A percentile compares a stretch with the other conserved stretches of the same genome.
Conservation (phyloP, 2,329 filamentous ascomycete genomes). For the Rhinocladiella mackenziei region DNA sequence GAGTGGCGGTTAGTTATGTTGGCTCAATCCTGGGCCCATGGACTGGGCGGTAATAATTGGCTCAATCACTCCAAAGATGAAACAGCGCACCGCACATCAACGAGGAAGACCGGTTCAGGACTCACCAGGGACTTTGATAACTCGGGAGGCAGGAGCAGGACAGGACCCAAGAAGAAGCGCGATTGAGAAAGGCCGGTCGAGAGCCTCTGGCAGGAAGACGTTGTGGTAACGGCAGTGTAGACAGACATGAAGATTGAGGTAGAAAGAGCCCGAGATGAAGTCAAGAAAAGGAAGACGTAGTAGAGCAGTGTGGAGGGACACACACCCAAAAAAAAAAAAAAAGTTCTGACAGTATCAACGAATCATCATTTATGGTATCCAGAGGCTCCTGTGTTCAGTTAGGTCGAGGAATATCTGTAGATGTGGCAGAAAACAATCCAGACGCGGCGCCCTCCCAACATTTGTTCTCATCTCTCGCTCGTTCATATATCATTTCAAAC, state of each 20-base stretch:
- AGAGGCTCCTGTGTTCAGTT: slow-evolving; percentile 1
- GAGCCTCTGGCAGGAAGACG: neutral
- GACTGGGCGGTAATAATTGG: too few relatives aligned
- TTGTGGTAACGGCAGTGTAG: neutral
- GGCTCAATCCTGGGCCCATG: slow-evolving; percentile 12
- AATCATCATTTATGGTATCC: slow-evolving; percentile 8
- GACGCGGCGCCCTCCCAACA: too few relatives aligned
- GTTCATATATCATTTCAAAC: slow-evolving; percentile 37
- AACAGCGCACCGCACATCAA: slow-evolving; percentile 1
- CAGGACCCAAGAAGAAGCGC: neutral
- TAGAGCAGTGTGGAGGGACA: too few relatives aligned
- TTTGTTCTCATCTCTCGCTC: slow-evolving; percentile 5
- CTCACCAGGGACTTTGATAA: slow-evolving; percentile 9
- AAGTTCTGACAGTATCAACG: neutral
- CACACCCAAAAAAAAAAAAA: too few relatives aligned
- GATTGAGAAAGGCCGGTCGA: neutral
- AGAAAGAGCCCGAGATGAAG: neutral
- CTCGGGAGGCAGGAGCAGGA: slow-evolving; percentile 9
- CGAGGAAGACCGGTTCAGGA: slow-evolving; percentile 3
- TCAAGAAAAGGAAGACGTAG: neutral
- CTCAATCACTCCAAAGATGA: slow-evolving; percentile 1
- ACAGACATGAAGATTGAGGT: neutral
- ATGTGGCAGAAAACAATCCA: neutral
- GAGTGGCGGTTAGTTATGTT: slow-evolving; percentile 28
- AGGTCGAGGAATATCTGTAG: neutral